Percentiles rank a stretch among this genome's conserved stretches.
Evolutionary conservation across 176 grass and related monocot genomes (phyloP).

Genomic region (Sorghum bicolor): DNA sequence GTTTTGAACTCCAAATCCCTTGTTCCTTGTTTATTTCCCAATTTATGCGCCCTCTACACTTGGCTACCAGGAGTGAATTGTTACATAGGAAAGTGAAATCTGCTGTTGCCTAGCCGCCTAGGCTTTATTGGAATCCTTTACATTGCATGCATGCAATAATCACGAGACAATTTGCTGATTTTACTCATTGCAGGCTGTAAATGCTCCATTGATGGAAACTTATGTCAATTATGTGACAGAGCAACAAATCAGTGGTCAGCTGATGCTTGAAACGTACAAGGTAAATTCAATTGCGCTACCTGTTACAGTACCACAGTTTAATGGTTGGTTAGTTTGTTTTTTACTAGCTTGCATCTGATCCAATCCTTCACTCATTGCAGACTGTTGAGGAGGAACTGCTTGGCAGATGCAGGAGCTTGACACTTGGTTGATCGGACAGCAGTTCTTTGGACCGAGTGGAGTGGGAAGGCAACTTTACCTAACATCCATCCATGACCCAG

Average conservation of each 20-base stretch:
- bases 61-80: constrained; percentile 4
- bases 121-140: background rate
- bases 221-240: constrained; percentile 41
- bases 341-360: constrained; percentile 3
- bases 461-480: constrained; percentile 16
- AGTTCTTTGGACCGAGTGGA: constrained; percentile 18
- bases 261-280: constrained; percentile 58
- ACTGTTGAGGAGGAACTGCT: constrained; percentile 54
- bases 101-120: background rate
- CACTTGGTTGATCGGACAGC: constrained; percentile 21
- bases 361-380: constrained; percentile 5
- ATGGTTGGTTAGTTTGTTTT: background rate
- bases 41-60: constrained; percentile 16
- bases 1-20: background rate
- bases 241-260: constrained; percentile 42
- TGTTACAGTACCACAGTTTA: background rate
- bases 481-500: constrained; percentile 24
- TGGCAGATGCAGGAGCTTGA: constrained; percentile 45
- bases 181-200: constrained; percentile 37
- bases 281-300: constrained; percentile 20
- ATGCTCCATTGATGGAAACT: constrained; percentile 41
- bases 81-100: constrained; percentile 4
- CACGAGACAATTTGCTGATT: background rate
- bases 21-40: background rate
- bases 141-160: background rate